These are phyloP conservation scores for Alternaria alternata DNA, from an alignment of 2,329 filamentous ascomycete species.

Conservation along the genomic window DNA sequence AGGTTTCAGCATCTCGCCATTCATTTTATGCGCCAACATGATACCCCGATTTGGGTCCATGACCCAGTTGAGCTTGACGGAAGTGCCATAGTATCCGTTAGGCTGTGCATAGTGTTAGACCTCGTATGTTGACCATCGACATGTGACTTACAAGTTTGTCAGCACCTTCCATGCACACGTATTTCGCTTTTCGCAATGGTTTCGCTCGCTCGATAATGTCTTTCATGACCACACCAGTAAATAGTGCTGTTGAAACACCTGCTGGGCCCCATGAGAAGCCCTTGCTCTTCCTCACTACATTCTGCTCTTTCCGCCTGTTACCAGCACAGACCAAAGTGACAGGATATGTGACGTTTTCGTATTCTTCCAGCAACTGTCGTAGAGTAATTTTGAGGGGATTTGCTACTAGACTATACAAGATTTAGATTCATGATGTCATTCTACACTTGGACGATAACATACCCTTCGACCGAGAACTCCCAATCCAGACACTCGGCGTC, in stretches of 20 bases:
- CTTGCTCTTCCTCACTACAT: slow-evolving; percentile 87
- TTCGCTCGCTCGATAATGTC: slow-evolving; percentile 74
- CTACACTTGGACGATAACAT: neutral
- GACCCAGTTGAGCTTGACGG: slow-evolving; percentile 86
- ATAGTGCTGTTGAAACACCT: slow-evolving; percentile 85
- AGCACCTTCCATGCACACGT: slow-evolving; percentile 90
- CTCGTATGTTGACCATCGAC: neutral
- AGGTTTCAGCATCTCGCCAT: slow-evolving; percentile 78
- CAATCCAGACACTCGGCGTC: slow-evolving; percentile 78
- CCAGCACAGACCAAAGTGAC: slow-evolving; percentile 92
- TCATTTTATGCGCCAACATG: slow-evolving; percentile 90
- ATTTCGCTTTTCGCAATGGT: slow-evolving; percentile 75
- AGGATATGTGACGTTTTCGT: slow-evolving; percentile 83
- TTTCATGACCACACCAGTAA: slow-evolving; percentile 80
- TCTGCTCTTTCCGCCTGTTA: slow-evolving; percentile 92
- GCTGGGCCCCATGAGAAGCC: slow-evolving; percentile 94
- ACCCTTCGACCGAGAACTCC: slow-evolving; percentile 83
- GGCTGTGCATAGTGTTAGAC: slow-evolving; percentile 59
- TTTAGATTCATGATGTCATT: slow-evolving; percentile 8
- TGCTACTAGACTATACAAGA: slow-evolving; percentile 69
- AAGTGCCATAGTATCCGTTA: slow-evolving; percentile 89
- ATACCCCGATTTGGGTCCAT: slow-evolving; percentile 84
- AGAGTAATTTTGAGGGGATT: slow-evolving; percentile 77
- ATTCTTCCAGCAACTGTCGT: slow-evolving; percentile 74
- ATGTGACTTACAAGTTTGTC: slow-evolving; percentile 69